Evolutionary conservation across 345 rosid species (phyloP).

Genomic region (Eucalyptus sideroxylon): DNA sequence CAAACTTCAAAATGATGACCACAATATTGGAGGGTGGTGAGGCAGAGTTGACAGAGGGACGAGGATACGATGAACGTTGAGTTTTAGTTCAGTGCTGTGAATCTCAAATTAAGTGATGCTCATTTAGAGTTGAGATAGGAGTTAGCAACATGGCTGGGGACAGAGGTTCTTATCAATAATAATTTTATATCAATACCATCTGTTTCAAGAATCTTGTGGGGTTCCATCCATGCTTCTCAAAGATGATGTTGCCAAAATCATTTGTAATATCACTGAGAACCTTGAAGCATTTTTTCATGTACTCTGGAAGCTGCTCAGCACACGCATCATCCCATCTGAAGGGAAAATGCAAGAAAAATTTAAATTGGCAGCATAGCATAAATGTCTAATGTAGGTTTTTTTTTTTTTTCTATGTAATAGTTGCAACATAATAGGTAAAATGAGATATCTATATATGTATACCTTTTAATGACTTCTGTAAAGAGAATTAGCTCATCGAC

Average conservation of each 20-base stretch:
- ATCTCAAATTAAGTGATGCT: not conserved
- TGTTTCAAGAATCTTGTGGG: not conserved
- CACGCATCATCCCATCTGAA: not conserved
- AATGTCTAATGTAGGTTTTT: not conserved
- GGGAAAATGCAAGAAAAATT: not conserved
- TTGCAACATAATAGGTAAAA: not conserved
- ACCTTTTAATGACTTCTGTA: constrained; percentile 27
- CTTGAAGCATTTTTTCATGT: constrained; percentile 11
- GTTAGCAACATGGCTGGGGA: not conserved
- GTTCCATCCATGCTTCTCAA: not conserved
- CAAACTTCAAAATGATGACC: not conserved
- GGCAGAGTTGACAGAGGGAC: not conserved
- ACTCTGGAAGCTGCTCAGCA: constrained; percentile 6
- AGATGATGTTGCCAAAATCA: constrained; percentile 6
- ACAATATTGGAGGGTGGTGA: not conserved
- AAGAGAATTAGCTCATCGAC: constrained; percentile 36
- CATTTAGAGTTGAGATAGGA: not conserved
- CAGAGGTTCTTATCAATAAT: not conserved
- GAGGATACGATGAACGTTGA: not conserved
- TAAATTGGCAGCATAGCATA: not conserved
- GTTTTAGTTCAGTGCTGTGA: not conserved
- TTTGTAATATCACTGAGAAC: constrained; percentile 4
- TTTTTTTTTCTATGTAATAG: not conserved
- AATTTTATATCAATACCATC: not conserved
- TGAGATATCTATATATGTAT: not conserved